Evolutionary conservation across 75 land plant genomes (phyloP).

Genomic region (Azolla pinnata): DNA sequence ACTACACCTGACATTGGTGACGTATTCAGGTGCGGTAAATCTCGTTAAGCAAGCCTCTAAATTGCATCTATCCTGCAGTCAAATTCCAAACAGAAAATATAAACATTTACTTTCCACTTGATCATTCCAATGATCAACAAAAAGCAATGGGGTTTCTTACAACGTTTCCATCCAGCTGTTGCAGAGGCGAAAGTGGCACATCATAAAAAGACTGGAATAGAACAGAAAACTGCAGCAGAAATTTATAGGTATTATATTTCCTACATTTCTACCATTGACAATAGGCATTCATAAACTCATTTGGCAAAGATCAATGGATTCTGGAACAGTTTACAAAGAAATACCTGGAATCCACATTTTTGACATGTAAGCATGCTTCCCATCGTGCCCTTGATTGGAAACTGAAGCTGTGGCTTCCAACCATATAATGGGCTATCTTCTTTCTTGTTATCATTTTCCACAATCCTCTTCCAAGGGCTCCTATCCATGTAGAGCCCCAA

Average conservation of each 20-base stretch:
- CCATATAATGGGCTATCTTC: conserved; percentile 16
- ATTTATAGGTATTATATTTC: no score
- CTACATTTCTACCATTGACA: no score
- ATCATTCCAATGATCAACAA: no score
- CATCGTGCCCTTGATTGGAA: conserved; percentile 72
- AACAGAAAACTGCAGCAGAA: conserved; percentile 55
- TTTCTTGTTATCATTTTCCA: not conserved
- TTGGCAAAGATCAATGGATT: no score
- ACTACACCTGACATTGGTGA: conserved; percentile 55
- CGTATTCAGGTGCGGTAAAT: conserved; percentile 49
- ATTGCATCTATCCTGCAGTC: conserved; percentile 24
- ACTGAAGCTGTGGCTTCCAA: no score
- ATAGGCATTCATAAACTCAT: no score
- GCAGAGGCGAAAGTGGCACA: conserved; percentile 44
- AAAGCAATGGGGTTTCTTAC: no score
- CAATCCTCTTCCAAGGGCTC: conserved; percentile 11
- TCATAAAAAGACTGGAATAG: conserved; percentile 51
- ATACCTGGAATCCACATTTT: conserved; percentile 66
- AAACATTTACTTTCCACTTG: not conserved
- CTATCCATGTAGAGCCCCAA: no score
- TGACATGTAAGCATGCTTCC: conserved; percentile 58
- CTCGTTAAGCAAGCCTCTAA: conserved; percentile 56
- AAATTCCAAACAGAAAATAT: not conserved
- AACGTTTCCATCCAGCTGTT: conserved; percentile 27
- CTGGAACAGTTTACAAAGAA: no score